Evolutionary conservation across 352 stramenopile genomes (phyloP).

Genomic region (Aphanomyces cochlioides): DNA sequence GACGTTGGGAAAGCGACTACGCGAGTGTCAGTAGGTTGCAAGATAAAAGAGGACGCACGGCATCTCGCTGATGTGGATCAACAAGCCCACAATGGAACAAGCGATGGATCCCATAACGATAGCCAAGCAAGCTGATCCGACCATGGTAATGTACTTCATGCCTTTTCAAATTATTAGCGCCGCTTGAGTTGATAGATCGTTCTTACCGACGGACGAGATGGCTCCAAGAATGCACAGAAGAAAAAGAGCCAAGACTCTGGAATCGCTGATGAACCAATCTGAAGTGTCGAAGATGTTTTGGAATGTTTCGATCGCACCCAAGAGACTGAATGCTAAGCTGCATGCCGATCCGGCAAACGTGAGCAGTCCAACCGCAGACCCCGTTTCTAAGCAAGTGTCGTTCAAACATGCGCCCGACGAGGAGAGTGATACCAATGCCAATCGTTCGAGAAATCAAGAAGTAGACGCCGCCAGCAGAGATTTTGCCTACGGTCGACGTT

Average conservation of each 20-base stretch:
- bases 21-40: not conserved
- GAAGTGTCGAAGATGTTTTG: slow-evolving; percentile 31
- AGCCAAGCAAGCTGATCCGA: slow-evolving; percentile 2
- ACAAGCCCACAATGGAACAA: slow-evolving; percentile 28
- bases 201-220: slow-evolving; percentile 23
- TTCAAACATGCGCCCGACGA: not conserved
- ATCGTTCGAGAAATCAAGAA: slow-evolving; percentile 30
- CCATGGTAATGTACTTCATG: slow-evolving; percentile 29
- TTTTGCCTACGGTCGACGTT: slow-evolving; percentile 28
- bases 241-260: slow-evolving; percentile 10
- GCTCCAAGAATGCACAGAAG: slow-evolving; percentile 27
- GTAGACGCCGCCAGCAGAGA: slow-evolving; percentile 30
- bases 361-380: slow-evolving; percentile 13
- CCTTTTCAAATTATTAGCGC: slow-evolving; percentile 13
- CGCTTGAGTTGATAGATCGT: not conserved
- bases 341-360: slow-evolving; percentile 10
- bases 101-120: slow-evolving; percentile 29
- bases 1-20: not conserved
- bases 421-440: slow-evolving; percentile 17
- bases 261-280: slow-evolving; percentile 18
- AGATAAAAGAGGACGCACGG: slow-evolving; percentile 4
- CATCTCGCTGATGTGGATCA: slow-evolving; percentile 16
- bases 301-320: slow-evolving; percentile 19
- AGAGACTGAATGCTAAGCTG: slow-evolving; percentile 8
- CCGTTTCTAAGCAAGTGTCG: slow-evolving; percentile 18